phyloP scores from a whole-genome alignment of 768 basidiomycete genomes.

The Phanerodontia chrysosporium region DNA sequence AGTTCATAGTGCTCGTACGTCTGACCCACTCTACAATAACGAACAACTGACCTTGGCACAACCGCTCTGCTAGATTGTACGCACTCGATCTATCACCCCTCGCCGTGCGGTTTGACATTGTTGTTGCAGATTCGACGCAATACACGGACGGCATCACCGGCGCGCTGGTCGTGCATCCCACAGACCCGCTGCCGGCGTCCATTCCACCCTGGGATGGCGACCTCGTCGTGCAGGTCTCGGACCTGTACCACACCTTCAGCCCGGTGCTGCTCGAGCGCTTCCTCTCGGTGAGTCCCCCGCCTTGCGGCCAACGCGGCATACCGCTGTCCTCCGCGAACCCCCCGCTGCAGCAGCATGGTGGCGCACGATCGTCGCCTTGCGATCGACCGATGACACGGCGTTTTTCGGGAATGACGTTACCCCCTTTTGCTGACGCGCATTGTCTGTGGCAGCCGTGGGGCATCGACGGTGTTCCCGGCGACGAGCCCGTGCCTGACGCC shows the following conservation, averaged over 20 bases:
- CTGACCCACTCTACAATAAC: background rate
- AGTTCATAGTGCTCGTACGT: background rate
- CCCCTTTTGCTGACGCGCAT: too few species aligned
- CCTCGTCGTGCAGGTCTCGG: slow-evolving; percentile 35
- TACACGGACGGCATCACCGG: slow-evolving; percentile 50
- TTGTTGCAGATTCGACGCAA: slow-evolving; percentile 21
- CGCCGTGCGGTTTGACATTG: background rate
- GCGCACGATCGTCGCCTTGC: background rate
- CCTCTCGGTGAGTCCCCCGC: slow-evolving; percentile 22
- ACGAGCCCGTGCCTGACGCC: slow-evolving; percentile 32
- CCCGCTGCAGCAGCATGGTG: background rate
- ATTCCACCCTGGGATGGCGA: slow-evolving; percentile 39
- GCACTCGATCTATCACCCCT: background rate
- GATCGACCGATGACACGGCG: too few species aligned
- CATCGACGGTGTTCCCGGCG: slow-evolving; percentile 26
- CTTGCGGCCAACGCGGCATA: too few species aligned
- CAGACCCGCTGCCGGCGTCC: slow-evolving; percentile 25
- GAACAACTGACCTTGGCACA: background rate
- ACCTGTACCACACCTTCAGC: slow-evolving; percentile 29
- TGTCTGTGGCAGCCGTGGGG: slow-evolving; percentile 22
- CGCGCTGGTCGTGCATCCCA: slow-evolving; percentile 43
- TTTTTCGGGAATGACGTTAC: too few species aligned
- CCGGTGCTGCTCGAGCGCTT: slow-evolving; percentile 19
- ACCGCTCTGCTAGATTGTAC: background rate
- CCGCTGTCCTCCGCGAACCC: too few species aligned